Conservation (phyloP, 176 grass and related monocot genomes). For the Aegilops tauschii region DNA sequence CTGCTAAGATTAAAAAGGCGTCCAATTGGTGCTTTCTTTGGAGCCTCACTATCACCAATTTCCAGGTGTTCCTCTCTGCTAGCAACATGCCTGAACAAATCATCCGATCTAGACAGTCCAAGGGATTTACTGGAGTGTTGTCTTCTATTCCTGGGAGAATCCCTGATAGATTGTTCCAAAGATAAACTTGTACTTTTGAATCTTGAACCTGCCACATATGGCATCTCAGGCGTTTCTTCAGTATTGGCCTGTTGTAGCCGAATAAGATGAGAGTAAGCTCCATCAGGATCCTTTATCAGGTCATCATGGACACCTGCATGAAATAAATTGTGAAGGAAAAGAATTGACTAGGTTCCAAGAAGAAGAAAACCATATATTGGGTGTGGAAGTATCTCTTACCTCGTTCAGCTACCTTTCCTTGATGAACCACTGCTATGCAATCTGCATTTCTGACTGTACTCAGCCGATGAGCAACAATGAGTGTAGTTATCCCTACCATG, state of each 20-base stretch:
- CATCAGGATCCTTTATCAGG: constrained; percentile 57
- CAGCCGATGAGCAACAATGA: constrained; percentile 80
- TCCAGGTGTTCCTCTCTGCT: constrained; percentile 1
- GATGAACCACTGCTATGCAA: constrained; percentile 58
- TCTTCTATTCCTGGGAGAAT: constrained; percentile 37
- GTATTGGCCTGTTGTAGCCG: constrained; percentile 46
- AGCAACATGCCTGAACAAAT: not conserved
- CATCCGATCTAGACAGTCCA: constrained; percentile 4
- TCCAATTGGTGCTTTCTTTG: constrained; percentile 33
- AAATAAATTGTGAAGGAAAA: constrained; percentile 8
- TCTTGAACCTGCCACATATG: constrained; percentile 14
- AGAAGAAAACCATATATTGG: constrained; percentile 18
- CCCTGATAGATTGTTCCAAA: constrained; percentile 28
- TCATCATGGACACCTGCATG: constrained; percentile 60
- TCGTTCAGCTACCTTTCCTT: constrained; percentile 73
- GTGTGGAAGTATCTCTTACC: constrained; percentile 34
- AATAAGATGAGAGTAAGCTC: constrained; percentile 69
- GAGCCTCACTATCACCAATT: constrained; percentile 9
- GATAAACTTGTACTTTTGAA: constrained; percentile 21
- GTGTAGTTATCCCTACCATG: constrained; percentile 72
- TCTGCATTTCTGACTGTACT: constrained; percentile 75
- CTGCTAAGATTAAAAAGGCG: constrained; percentile 59
- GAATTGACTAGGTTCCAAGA: not conserved
- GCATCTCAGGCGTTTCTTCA: constrained; percentile 19
- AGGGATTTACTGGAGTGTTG: constrained; percentile 5